phyloP scores from a whole-genome alignment of 2,329 filamentous ascomycete species.

The Neophaeococcomyces mojaviensis region DNA sequence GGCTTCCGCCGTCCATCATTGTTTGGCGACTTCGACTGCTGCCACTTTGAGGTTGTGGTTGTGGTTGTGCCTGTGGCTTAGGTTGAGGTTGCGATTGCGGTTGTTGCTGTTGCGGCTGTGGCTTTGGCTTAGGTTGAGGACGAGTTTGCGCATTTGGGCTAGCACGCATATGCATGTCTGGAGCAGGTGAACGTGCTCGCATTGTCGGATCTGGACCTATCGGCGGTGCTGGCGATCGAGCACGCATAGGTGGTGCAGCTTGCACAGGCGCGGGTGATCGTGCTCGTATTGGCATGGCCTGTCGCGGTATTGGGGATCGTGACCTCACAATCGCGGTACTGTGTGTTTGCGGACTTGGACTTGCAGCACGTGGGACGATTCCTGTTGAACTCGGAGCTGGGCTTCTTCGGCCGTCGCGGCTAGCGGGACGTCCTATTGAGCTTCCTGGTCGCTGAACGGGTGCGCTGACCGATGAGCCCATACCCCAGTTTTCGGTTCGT shows the following conservation, averaged over 20 bases:
- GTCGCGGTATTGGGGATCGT: conserved; percentile 75
- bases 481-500: conserved; percentile 73
- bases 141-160: neutral
- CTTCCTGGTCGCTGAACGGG: conserved; percentile 10
- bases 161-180: conserved; percentile 16
- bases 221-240: conserved; percentile 8
- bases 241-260: neutral
- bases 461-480: conserved; percentile 12
- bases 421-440: conserved; percentile 14
- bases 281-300: conserved; percentile 73
- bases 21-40: conserved; percentile 43
- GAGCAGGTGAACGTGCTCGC: conserved; percentile 9
- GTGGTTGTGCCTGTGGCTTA: too few species aligned
- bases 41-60: conserved; percentile 20
- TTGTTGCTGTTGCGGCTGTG: conserved; percentile 42
- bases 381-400: conserved; percentile 18
- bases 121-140: neutral
- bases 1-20: conserved; percentile 40
- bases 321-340: conserved; percentile 4
- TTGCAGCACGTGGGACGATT: conserved; percentile 17
- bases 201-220: conserved; percentile 5
- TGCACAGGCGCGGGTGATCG: conserved; percentile 38
- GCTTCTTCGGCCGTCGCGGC: conserved; percentile 19
- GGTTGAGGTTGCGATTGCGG: conserved; percentile 51
- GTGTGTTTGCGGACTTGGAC: conserved; percentile 16